Conservation (phyloP, 345 rosid genomes). For the Hibiscus mutabilis region DNA sequence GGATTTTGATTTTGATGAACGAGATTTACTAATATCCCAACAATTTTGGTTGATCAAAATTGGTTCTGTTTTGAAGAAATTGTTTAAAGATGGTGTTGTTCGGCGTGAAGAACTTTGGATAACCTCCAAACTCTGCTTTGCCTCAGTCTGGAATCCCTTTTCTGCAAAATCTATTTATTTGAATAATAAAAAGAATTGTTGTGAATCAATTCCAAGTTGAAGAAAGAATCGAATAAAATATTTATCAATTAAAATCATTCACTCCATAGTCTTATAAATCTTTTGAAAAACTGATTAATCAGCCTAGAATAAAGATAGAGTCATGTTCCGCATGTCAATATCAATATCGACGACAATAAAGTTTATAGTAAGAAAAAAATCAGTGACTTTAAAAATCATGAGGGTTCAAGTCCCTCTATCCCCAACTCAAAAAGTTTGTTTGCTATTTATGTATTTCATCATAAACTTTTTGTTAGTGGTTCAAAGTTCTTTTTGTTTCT, state of each 20-base stretch:
- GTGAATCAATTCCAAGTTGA: neutral
- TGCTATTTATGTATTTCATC: too few species aligned
- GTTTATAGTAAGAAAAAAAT: too few species aligned
- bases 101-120: constrained; percentile 63
- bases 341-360: neutral
- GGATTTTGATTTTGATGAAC: neutral
- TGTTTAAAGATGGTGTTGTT: constrained; percentile 60
- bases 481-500: too few species aligned
- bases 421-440: too few species aligned
- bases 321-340: neutral
- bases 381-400: neutral
- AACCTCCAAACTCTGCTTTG: constrained; percentile 71
- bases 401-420: neutral
- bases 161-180: neutral
- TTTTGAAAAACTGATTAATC: neutral
- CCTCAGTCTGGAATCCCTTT: neutral
- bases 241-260: neutral
- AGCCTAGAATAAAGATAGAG: neutral
- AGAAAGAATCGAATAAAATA: neutral
- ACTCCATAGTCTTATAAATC: neutral
- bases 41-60: constrained; percentile 31
- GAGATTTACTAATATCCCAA: too few species aligned
- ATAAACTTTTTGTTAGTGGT: too few species aligned
- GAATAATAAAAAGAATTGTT: neutral
- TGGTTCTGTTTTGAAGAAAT: constrained; percentile 49